phyloP scores from a whole-genome alignment of 164 flowering plant species.

The Liquidambar formosana region DNA sequence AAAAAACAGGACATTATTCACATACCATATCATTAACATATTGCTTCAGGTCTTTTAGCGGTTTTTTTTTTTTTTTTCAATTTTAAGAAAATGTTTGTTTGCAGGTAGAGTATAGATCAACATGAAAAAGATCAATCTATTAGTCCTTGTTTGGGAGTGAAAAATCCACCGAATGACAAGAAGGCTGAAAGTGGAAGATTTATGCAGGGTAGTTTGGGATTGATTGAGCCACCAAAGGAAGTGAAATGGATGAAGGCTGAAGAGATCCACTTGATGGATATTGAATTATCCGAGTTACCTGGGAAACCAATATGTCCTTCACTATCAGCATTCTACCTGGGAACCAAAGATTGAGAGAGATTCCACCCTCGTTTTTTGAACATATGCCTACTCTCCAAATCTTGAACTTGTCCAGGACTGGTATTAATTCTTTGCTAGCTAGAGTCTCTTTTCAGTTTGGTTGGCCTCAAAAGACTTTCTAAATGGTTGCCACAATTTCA shows the following conservation, averaged over 20 bases:
- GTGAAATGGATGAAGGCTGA: constrained; percentile 22
- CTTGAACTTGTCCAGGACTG: constrained; percentile 23
- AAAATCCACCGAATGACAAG: no score
- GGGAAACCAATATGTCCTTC: constrained; percentile 9
- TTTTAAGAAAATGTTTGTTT: no score
- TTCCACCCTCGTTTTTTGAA: constrained; percentile 21
- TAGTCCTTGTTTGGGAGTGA: no score
- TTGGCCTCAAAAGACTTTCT: constrained; percentile 11
- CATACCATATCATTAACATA: no score
- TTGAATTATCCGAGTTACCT: constrained; percentile 16
- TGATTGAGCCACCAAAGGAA: constrained; percentile 15
- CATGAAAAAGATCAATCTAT: no score
- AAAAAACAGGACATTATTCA: no score
- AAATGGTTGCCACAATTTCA: constrained; percentile 16
- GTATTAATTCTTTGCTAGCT: constrained; percentile 24
- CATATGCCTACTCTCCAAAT: constrained; percentile 23
- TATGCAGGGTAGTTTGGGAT: constrained; percentile 1
- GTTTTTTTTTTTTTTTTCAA: no score
- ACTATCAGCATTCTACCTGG: constrained; percentile 12
- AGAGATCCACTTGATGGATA: constrained; percentile 24
- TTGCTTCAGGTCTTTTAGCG: no score
- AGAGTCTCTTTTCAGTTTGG: constrained; percentile 11
- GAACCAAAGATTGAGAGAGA: constrained; percentile 12
- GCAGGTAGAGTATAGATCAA: no score
- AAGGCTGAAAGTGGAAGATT: neutral